Conservation (phyloP, 495 filamentous ascomycete species). For the Penicillium argentinense region DNA sequence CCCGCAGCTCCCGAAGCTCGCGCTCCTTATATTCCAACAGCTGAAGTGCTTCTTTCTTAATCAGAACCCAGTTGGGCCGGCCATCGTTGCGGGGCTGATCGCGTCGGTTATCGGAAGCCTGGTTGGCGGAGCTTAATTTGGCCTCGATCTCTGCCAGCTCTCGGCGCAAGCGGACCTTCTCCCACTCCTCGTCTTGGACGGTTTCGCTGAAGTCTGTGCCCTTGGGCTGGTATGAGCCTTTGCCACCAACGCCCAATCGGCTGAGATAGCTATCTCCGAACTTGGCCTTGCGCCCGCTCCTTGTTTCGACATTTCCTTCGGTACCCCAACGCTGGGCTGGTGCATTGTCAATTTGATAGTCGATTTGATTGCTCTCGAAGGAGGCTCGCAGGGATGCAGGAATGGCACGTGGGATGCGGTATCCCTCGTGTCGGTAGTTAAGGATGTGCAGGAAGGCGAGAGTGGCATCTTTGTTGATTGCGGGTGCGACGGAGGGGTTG, state of each 20-base stretch:
- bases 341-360: constrained; percentile 84
- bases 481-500: constrained; percentile 74
- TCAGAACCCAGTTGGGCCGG: constrained; percentile 62
- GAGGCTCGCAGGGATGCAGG: constrained; percentile 84
- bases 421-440: constrained; percentile 92
- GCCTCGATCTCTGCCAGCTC: constrained; percentile 85
- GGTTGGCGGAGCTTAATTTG: constrained; percentile 75
- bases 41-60: constrained; percentile 91
- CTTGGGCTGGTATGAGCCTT: constrained; percentile 62
- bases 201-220: constrained; percentile 86
- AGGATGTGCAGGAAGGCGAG: constrained; percentile 96
- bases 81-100: constrained; percentile 58
- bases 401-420: constrained; percentile 88
- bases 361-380: constrained; percentile 92
- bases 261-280: constrained; percentile 97
- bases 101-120: constrained; percentile 56
- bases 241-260: constrained; percentile 80
- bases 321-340: constrained; percentile 67
- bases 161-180: constrained; percentile 91
- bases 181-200: constrained; percentile 84
- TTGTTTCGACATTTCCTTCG: constrained; percentile 68
- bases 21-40: constrained; percentile 62
- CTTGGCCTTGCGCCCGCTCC: constrained; percentile 85
- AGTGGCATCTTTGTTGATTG: constrained; percentile 90
- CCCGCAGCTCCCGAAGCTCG: constrained; percentile 46